Percentiles rank a stretch among this genome's conserved stretches.
Conservation (phyloP, 2,329 filamentous ascomycete species). For the Metarhizium humberi region DNA sequence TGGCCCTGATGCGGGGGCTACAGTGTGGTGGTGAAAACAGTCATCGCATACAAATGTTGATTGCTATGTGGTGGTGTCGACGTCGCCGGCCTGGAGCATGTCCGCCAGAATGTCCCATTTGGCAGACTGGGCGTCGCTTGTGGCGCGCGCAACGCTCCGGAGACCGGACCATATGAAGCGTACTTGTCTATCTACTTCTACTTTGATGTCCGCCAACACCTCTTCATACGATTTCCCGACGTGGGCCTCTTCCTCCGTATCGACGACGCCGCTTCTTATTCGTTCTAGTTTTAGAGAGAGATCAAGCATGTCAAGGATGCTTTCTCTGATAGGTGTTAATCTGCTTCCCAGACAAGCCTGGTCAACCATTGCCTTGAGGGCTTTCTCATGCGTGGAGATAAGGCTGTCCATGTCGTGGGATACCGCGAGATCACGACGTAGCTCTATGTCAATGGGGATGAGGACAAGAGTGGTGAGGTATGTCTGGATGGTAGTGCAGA, state of each 20-base stretch:
- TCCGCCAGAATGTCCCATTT: slow-evolving; percentile 79
- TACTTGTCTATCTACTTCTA: slow-evolving; percentile 55
- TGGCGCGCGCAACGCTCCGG: slow-evolving; percentile 64
- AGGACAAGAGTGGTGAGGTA: slow-evolving; percentile 71
- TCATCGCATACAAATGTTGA: background rate
- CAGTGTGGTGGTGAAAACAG: background rate
- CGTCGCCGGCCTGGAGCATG: slow-evolving; percentile 52
- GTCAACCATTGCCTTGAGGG: slow-evolving; percentile 52
- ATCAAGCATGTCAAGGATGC: slow-evolving; percentile 68
- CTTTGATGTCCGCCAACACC: slow-evolving; percentile 46
- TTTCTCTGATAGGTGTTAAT: slow-evolving; percentile 60
- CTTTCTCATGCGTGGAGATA: slow-evolving; percentile 58
- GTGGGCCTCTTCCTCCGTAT: slow-evolving; percentile 10
- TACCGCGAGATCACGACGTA: slow-evolving; percentile 47
- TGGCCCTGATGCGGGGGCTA: slow-evolving; percentile 3
- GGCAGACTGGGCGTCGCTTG: slow-evolving; percentile 47
- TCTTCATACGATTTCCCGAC: slow-evolving; percentile 36
- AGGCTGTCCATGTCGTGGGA: slow-evolving; percentile 74
- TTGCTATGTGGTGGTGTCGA: slow-evolving; percentile 5
- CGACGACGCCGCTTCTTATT: slow-evolving; percentile 27
- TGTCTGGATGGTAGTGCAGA: slow-evolving; percentile 62
- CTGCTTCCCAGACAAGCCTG: slow-evolving; percentile 62
- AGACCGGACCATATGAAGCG: slow-evolving; percentile 66
- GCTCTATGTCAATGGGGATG: slow-evolving; percentile 43
- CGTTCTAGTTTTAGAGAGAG: slow-evolving; percentile 62